phyloP scores from a whole-genome alignment of 2,329 filamentous ascomycete genomes.

The Neonectria hederae region DNA sequence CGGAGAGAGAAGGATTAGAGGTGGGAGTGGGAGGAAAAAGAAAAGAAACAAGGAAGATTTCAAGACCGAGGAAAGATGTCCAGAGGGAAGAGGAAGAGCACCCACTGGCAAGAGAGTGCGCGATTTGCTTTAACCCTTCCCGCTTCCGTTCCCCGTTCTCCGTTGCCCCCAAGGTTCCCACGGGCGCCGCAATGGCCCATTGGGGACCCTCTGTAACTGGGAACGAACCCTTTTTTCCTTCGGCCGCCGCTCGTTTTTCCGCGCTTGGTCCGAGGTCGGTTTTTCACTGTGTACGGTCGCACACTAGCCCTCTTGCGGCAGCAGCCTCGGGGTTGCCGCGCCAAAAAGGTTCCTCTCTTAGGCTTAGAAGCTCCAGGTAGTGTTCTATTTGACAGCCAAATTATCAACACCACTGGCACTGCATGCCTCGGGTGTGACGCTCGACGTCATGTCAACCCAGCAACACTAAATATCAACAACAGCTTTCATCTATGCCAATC shows the following conservation, averaged over 20 bases:
- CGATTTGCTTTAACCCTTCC: slow-evolving; percentile 40
- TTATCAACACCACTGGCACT: not conserved
- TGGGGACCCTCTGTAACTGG: slow-evolving; percentile 9
- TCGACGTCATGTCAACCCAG: slow-evolving; percentile 6
- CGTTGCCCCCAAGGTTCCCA: slow-evolving; percentile 26
- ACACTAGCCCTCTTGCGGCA: not conserved
- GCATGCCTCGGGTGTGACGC: not conserved
- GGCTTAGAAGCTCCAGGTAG: not conserved
- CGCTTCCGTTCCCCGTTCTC: slow-evolving; percentile 25
- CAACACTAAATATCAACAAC: not conserved
- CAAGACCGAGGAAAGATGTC: slow-evolving; percentile 2
- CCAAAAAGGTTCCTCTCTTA: not conserved
- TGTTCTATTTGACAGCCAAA: too few species aligned
- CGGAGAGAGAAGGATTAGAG: slow-evolving; percentile 2
- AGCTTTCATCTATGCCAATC: not conserved
- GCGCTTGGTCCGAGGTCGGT: slow-evolving; percentile 22
- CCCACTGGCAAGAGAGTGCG: slow-evolving; percentile 11
- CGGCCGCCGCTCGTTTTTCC: slow-evolving; percentile 28
- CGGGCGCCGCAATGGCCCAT: slow-evolving; percentile 21
- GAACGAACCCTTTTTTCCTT: slow-evolving; percentile 14
- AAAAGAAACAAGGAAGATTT: slow-evolving; percentile 29
- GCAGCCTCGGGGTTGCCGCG: not conserved
- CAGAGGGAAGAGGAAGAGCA: slow-evolving; percentile 3
- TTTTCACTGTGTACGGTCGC: not conserved
- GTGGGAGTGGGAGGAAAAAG: slow-evolving; percentile 13